Conservation (phyloP, 768 basidiomycete genomes). For the Pulveroboletus ravenelii region DNA sequence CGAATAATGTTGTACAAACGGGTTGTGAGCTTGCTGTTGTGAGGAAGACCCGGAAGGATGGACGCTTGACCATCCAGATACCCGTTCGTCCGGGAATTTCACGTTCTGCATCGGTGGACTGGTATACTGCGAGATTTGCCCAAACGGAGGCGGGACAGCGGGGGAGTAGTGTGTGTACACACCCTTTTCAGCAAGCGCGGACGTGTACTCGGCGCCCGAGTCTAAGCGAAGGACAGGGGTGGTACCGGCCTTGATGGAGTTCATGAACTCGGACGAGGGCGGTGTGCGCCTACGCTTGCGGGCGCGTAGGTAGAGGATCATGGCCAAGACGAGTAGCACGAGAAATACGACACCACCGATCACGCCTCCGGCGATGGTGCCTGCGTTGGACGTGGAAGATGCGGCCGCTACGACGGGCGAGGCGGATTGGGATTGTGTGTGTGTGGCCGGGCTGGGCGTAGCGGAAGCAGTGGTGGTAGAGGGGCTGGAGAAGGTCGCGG, state of each 20-base stretch:
- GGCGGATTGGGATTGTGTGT: background rate
- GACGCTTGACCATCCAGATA: slow-evolving; percentile 13
- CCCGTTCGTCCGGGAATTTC: slow-evolving; percentile 13
- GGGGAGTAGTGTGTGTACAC: slow-evolving; percentile 1
- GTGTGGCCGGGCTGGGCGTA: background rate
- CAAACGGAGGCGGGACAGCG: slow-evolving; percentile 9
- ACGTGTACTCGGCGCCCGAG: slow-evolving; percentile 13
- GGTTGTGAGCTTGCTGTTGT: slow-evolving; percentile 7
- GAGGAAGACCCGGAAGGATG: slow-evolving; percentile 20
- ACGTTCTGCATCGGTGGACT: slow-evolving; percentile 5
- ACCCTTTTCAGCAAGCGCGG: slow-evolving; percentile 17
- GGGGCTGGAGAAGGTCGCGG: background rate
- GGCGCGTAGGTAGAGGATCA: slow-evolving; percentile 40
- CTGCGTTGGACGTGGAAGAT: slow-evolving; percentile 25
- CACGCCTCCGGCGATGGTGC: slow-evolving; percentile 51
- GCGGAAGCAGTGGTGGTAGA: background rate
- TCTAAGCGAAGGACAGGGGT: slow-evolving; percentile 28
- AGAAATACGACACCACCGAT: slow-evolving; percentile 45
- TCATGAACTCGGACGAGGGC: slow-evolving; percentile 58
- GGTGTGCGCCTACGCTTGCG: slow-evolving; percentile 40
- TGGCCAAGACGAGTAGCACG: slow-evolving; percentile 29
- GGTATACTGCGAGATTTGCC: slow-evolving; percentile 13
- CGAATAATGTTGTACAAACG: background rate
- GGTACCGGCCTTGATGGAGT: slow-evolving; percentile 21
- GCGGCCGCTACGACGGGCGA: slow-evolving; percentile 6